Conservation (phyloP, 805 yeast species). For the Grigorovia yakushimaensis region DNA sequence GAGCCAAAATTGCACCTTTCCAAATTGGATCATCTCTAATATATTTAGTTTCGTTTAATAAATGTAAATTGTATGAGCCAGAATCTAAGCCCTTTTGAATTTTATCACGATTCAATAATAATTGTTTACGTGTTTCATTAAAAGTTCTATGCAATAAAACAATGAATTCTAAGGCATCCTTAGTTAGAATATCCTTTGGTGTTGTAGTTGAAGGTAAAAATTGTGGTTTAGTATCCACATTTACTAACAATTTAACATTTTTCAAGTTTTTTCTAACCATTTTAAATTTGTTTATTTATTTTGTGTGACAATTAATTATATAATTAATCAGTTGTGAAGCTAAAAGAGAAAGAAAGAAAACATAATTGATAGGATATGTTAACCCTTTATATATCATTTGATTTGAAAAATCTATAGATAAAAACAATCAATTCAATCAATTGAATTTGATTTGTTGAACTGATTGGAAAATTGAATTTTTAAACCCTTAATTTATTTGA, state of each 20-base stretch:
- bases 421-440: no score
- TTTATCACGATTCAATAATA: slow-evolving; percentile 51
- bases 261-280: slow-evolving; percentile 24
- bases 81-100: slow-evolving; percentile 52
- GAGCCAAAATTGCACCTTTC: slow-evolving; percentile 67
- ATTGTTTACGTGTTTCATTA: slow-evolving; percentile 47
- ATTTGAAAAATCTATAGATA: no score
- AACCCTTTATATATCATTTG: no score
- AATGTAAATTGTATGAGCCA: slow-evolving; percentile 48
- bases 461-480: no score
- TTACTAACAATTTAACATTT: slow-evolving; percentile 31
- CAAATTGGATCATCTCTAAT: slow-evolving; percentile 66
- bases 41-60: slow-evolving; percentile 55
- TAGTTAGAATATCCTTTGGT: slow-evolving; percentile 31
- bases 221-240: slow-evolving; percentile 22
- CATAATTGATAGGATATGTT: no score
- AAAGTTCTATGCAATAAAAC: slow-evolving; percentile 67
- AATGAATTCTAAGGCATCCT: slow-evolving; percentile 50
- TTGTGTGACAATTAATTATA: neutral
- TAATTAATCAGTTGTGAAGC: no score
- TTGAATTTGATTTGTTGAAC: no score
- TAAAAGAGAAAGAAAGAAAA: no score
- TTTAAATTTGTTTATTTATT: no score
- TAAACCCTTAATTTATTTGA: no score
- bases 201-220: slow-evolving; percentile 33